Evolutionary conservation across 1,284 basidiomycete genomes (phyloP), one percentile per base, ranked within the genome.

Genomic region (Anthracocystis walkeri): DNA sequence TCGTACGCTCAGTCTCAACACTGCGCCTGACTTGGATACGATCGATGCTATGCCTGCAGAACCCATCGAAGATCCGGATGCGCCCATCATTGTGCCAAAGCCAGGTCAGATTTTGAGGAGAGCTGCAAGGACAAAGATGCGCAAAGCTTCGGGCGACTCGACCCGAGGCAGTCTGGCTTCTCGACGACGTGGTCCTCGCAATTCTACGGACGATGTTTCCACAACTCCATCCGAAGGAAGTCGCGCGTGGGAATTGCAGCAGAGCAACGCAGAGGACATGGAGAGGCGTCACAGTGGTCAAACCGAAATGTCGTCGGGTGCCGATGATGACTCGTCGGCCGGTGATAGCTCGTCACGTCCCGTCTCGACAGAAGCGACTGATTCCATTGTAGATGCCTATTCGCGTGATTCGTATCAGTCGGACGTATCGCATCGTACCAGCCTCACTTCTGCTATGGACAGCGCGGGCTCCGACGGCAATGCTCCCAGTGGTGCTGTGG

Each of bases 111-210:
- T 95, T 79, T 88, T 99, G 14, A 92, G 94, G 31, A 91, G 96
- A 49, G 90, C 94, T 12, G 94, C 94, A 8, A 90, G 95, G 21
- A 99, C 96, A 3, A 95, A 95, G 88, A 97, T 97, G 81, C 91
- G 96, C 60, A 99, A 97, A 87, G 88, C 91, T n/a, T 90, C 90
- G 14, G 92, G 91, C 21, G 93, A 92, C 83, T 91, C 90, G 5
- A 91, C 90, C 1, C 33, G 66, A 25, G 67, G 63, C 18, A 75
- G 66, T 53, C 49, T 70, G 8, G 72, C 72, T 38, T 58, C 72
- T 10, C 62, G 72, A 20, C 50, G 75, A 53, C 65, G 65, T 20
- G 71, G 54, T 11, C 52, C 60, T 40, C 58, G 56, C 42, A 56
- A 25, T 10, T 57, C 62, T 1, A 42, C 42, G 0, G 75, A 77